These are phyloP conservation scores for Fusarium sp. DNA, from an alignment of 2,329 filamentous ascomycete genomes.

Conservation along the genomic window DNA sequence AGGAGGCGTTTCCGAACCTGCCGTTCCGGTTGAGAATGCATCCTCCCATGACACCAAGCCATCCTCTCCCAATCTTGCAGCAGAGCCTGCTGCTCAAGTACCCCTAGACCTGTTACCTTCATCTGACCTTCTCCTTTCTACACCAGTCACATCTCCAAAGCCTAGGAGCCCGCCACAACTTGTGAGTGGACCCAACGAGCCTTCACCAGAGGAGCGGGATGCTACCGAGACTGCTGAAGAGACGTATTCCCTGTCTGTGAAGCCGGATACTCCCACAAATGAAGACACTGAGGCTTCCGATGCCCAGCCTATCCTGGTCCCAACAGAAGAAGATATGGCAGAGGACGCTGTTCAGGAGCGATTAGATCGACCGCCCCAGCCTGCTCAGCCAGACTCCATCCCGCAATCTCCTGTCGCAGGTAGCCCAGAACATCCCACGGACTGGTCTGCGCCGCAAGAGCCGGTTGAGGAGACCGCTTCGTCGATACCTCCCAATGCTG, in stretches of 20 bases:
- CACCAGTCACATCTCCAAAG: background rate
- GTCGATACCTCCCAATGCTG: background rate
- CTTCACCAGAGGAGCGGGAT: background rate
- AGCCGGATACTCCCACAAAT: background rate
- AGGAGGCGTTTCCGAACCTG: background rate
- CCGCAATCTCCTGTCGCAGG: background rate
- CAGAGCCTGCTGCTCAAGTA: background rate
- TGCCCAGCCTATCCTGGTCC: background rate
- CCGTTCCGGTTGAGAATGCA: background rate
- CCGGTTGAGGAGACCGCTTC: background rate
- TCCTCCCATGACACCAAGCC: background rate
- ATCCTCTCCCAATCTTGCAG: background rate
- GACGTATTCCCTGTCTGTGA: background rate
- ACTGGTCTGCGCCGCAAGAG: background rate
- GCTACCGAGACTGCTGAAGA: background rate
- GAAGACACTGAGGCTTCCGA: background rate
- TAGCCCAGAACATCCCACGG: background rate
- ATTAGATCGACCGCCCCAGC: conserved; percentile 2
- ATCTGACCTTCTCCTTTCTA: background rate
- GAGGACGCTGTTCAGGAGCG: background rate
- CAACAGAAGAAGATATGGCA: background rate
- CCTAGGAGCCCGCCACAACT: background rate
- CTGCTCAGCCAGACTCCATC: background rate
- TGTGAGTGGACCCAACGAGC: background rate
- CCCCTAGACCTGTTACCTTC: background rate